phyloP scores from a whole-genome alignment of 768 basidiomycete genomes.

The Cantharellus cinnabarinus region DNA sequence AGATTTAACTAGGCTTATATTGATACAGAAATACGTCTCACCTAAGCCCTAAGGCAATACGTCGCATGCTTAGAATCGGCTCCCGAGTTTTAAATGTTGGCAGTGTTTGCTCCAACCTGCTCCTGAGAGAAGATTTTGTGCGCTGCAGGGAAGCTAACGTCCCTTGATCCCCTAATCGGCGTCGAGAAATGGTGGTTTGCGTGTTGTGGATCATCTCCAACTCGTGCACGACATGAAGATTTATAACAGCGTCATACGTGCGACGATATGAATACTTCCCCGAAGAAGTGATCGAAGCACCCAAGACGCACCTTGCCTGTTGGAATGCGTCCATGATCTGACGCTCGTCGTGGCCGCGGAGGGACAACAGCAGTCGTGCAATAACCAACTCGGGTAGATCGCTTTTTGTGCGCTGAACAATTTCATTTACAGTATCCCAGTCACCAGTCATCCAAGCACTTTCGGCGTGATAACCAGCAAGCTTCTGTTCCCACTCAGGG shows the following conservation, averaged over 20 bases:
- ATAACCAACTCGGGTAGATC: constrained; percentile 46
- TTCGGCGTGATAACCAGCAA: constrained; percentile 77
- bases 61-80: constrained; percentile 70
- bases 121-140: constrained; percentile 20
- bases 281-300: constrained; percentile 61
- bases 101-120: constrained; percentile 53
- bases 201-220: constrained; percentile 32
- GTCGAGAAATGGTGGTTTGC: constrained; percentile 13
- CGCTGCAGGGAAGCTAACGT: not conserved
- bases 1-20: not conserved
- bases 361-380: constrained; percentile 60
- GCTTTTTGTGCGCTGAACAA: constrained; percentile 26
- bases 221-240: constrained; percentile 75
- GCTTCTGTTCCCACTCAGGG: constrained; percentile 57
- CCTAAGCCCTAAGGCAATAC: constrained; percentile 63
- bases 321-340: constrained; percentile 32
- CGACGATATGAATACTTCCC: constrained; percentile 65
- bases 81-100: constrained; percentile 82
- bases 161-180: not conserved
- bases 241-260: constrained; percentile 68
- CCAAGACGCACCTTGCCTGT: constrained; percentile 50
- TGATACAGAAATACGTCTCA: constrained; percentile 17
- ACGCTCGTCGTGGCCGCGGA: constrained; percentile 34
- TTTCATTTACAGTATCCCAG: constrained; percentile 59
- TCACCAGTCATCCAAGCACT: constrained; percentile 93